Percentiles rank a stretch among this genome's conserved stretches.
Evolutionary conservation across 331 rosid species (phyloP).

Genomic region (Prunus yedoensis): DNA sequence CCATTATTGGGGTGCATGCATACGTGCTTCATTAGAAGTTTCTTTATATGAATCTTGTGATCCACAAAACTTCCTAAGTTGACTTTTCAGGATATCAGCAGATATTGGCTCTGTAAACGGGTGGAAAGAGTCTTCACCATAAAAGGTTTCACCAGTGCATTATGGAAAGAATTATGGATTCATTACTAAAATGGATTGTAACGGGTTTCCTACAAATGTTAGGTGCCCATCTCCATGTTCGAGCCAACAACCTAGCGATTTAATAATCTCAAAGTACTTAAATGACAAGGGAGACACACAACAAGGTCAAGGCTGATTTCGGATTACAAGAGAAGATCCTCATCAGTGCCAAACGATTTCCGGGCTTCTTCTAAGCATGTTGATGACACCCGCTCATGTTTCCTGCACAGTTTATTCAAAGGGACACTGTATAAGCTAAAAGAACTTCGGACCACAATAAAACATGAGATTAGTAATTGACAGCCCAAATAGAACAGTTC

Average conservation of each 20-base stretch:
- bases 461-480: not conserved
- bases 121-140: not conserved
- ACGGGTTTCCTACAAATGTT: not conserved
- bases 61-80: no score
- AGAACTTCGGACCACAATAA: not conserved
- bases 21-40: no score
- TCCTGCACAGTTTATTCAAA: constrained; percentile 43
- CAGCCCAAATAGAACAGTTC: not conserved
- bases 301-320: constrained; percentile 1
- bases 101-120: no score
- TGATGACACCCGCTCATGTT: constrained; percentile 66
- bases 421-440: not conserved
- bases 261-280: not conserved
- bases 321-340: constrained; percentile 86
- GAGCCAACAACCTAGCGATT: not conserved
- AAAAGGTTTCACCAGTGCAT: not conserved
- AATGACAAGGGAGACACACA: not conserved
- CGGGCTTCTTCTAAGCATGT: constrained; percentile 85
- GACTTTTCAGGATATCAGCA: no score
- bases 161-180: not conserved
- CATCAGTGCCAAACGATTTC: constrained; percentile 93
- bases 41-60: no score
- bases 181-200: not conserved
- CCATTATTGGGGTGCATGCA: no score
- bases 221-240: not conserved